phyloP scores from a whole-genome alignment of 768 basidiomycete genomes.

The Lactarius sanguifluus region DNA sequence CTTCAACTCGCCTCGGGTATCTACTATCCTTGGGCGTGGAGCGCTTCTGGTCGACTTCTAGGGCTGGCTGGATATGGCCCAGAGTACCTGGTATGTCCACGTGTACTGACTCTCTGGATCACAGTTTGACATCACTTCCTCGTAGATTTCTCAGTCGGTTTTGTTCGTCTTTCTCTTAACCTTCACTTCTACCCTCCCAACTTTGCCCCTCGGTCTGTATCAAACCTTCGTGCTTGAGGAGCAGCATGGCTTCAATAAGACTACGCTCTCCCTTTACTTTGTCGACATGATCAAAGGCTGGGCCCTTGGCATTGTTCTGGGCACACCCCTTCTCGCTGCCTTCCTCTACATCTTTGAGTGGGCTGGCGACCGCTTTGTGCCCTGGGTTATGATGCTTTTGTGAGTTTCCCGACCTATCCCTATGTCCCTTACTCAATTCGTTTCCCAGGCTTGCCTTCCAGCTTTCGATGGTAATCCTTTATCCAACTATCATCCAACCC shows the following conservation, averaged over 20 bases:
- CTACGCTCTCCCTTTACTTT: slow-evolving; percentile 70
- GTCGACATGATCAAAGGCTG: slow-evolving; percentile 80
- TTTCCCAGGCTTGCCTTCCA: slow-evolving; percentile 71
- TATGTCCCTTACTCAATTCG: slow-evolving; percentile 11
- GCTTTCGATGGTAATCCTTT: slow-evolving; percentile 76
- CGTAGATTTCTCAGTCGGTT: slow-evolving; percentile 81
- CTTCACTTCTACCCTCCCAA: slow-evolving; percentile 62
- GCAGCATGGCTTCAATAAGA: slow-evolving; percentile 97
- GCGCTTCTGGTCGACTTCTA: slow-evolving; percentile 52
- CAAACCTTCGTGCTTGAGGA: slow-evolving; percentile 93
- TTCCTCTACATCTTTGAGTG: slow-evolving; percentile 90
- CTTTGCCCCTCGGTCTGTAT: slow-evolving; percentile 77
- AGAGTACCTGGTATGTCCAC: slow-evolving; percentile 65
- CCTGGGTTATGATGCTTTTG: slow-evolving; percentile 93
- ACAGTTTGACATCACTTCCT: background rate
- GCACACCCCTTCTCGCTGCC: slow-evolving; percentile 80
- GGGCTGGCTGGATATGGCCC: slow-evolving; percentile 58
- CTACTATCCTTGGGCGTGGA: slow-evolving; percentile 83
- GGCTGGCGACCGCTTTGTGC: slow-evolving; percentile 92
- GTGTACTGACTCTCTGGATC: background rate
- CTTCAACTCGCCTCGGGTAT: slow-evolving; percentile 66
- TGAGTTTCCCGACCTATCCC: slow-evolving; percentile 39
- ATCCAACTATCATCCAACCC: slow-evolving; percentile 88
- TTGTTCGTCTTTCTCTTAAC: slow-evolving; percentile 69
- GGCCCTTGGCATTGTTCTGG: slow-evolving; percentile 66